Evolutionary conservation across 108 stramenopile genomes (phyloP), one percentile per base, ranked within the genome.

Genomic region (Nitzschia sp.): DNA sequence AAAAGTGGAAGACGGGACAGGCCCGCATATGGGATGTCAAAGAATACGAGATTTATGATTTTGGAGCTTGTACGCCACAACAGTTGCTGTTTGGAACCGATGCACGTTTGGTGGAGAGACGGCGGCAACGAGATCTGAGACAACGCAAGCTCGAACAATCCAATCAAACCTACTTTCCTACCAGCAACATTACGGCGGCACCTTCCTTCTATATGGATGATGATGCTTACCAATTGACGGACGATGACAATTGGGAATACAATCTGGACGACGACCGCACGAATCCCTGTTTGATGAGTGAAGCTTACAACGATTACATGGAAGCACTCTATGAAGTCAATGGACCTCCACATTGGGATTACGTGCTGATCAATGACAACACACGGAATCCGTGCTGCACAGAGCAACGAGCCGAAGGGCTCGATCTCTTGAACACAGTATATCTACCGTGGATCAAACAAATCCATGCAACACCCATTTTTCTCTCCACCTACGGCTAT

Each of bases 141-240:
- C 57, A 59, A 51, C 82, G 83, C 20, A 70, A 87, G 22, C 85
- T 86, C 6, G 85, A 81, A 8, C 53, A 79, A 25, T 80, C 59
- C 17, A 83, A 92, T 51, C 60, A 83, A 10, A 71, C 84, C 10
- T 20, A 76, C 41, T 9, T 10, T n/a, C 11, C 48, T 8, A 44
- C 53, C 12, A 34, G 8, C 42, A n/a, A 53, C n/a, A 8, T 55
- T 12, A 25, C 54, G 12, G 54, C 54, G 2, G 21, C 54, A 12
- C 12, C 17, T 20, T 14, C n/a, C 7, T 29, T 22, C 0, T 12
- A 51, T 10, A 43, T 57, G 8, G 43, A 40, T 41, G 21, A 53
- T 26, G 48, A 60, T 39, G 11, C 9, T 6, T 24, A 26, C 41
- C 29, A 22, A 7, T 48, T 51, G 22, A 14, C 70, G 8, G 38